Percentiles rank a stretch among this genome's conserved stretches.
phyloP scores from a whole-genome alignment of 1,139 yeast species.

The Insectozyma bohioensis region DNA sequence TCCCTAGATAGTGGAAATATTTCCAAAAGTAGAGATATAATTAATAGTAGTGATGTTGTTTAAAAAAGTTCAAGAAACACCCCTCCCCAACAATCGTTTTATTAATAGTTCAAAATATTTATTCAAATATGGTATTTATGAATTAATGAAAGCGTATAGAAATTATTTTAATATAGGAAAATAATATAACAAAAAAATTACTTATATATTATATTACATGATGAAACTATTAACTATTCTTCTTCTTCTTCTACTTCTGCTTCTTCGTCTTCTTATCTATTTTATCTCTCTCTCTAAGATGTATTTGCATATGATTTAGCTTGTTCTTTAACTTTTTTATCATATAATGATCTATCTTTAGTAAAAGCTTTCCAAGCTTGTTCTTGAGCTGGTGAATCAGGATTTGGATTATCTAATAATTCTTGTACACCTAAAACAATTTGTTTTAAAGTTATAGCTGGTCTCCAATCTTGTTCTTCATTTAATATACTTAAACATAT shows the following conservation, averaged over 20 bases:
- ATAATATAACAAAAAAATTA: no score
- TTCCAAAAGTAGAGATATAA: conserved; percentile 41
- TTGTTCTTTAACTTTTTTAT: conserved; percentile 77
- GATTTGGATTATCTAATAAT: conserved; percentile 84
- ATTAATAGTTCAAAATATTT: no score
- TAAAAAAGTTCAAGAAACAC: no score
- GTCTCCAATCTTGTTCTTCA: conserved; percentile 98
- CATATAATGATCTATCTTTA: conserved; percentile 66
- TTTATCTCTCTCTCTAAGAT: conserved; percentile 1
- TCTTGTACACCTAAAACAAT: conserved; percentile 92
- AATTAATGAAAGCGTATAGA: no score
- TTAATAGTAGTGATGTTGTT: conserved; percentile 28
- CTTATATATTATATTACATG: no score
- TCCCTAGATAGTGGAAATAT: conserved; percentile 23
- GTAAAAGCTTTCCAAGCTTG: conserved; percentile 90
- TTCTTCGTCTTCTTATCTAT: background rate
- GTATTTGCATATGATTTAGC: conserved; percentile 59
- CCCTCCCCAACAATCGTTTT: no score
- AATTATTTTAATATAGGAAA: no score
- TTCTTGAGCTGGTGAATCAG: conserved; percentile 95
- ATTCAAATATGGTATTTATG: no score
- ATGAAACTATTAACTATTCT: no score
- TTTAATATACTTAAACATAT: conserved; percentile 89
- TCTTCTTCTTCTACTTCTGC: background rate
- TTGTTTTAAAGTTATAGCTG: conserved; percentile 91